A percentile compares a stretch with the other conserved stretches of the same genome.
phyloP scores from a whole-genome alignment of 2,329 filamentous ascomycete genomes.

The Aphanoascus verrucosus region DNA sequence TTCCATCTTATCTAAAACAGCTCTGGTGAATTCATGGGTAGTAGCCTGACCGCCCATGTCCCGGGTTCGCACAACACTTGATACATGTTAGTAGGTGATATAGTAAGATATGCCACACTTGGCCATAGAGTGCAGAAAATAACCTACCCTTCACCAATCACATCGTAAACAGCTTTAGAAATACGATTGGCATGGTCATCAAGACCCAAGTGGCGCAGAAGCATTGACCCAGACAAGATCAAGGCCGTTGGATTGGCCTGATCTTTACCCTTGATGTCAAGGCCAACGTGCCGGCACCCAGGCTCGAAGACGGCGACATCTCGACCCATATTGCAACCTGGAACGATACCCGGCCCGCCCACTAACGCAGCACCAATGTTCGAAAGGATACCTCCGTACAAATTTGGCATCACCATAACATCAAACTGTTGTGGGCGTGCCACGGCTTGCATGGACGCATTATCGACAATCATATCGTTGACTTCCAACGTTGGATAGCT shows the following conservation, averaged over 20 bases:
- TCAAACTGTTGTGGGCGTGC: conserved; percentile 95
- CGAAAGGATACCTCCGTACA: conserved; percentile 97
- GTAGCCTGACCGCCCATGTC: conserved; percentile 90
- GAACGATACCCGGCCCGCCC: conserved; percentile 91
- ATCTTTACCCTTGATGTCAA: conserved; percentile 99
- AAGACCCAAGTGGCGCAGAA: conserved; percentile 89
- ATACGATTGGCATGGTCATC: conserved; percentile 98
- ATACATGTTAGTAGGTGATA: not conserved
- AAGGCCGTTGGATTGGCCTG: conserved; percentile 96
- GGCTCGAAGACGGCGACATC: conserved; percentile 98
- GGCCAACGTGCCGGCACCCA: conserved; percentile 95
- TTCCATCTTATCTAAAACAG: conserved; percentile 95
- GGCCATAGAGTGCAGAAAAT: not conserved
- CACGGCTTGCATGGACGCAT: conserved; percentile 98
- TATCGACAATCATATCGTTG: conserved; percentile 99
- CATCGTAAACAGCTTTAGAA: conserved; percentile 66
- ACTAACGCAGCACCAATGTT: conserved; percentile 97
- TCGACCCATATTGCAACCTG: conserved; percentile 98
- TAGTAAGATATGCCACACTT: not conserved
- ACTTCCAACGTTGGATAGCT: conserved; percentile 92
- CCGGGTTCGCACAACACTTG: conserved; percentile 56
- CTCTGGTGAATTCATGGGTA: conserved; percentile 90
- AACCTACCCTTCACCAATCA: conserved; percentile 80
- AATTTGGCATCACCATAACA: conserved; percentile 99
- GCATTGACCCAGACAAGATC: conserved; percentile 91